Base-by-base conservation (phyloP, 768 basidiomycete species). In the Kwoniella newhampshirensis region DNA sequence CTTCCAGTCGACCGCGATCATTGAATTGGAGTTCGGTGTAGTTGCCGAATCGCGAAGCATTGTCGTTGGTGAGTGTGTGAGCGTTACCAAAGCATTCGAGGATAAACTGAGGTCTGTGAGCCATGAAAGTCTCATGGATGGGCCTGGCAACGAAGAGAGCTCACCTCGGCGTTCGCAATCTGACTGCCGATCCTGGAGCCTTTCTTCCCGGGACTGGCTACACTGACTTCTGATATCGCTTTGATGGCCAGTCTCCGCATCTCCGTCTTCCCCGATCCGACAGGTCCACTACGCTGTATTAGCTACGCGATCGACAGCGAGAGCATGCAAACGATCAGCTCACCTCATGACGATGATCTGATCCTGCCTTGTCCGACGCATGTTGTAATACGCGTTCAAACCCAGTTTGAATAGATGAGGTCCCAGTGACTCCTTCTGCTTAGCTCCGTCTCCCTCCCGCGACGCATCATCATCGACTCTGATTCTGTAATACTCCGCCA, bases 1-100 rank as follows among this genome's bases (percentile, higher is more conserved):
- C 96, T 43, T 81, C 85, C 0, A 98, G 78, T 3, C 92, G 83
- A 6, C 93, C 93, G 20, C 88, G 86, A 30, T 97, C 92, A 50
- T 84, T 89, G 79, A 97, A 98, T 77, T 98, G 96, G 0, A 99
- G 82, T 72, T 99, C 96, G 42, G 92, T 96, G 76, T 99, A 99
- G 75, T 94, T 92, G 54, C 94, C 96, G 73, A 94, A 96, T 45
- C 91, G 87, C 27, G 96, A 97, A 13, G 94, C 93, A 70, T 96
- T 96, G 44, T 89, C 83, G 71, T 97, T 96, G 1, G 91, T 91
- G 17, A 74, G 63, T 4, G 77, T 78, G 57, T 89, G 87, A 18
- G 93, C 89, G 66, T 89, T 88, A 15, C 94, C 94, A 72, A 98
- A 98, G 0, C 90, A 81, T 76, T 98, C 92, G 60, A 97, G 86